Evolutionary conservation across 169 alveolate genomes (phyloP), one percentile per base, ranked within the genome.

Genomic region (Plasmodium inui): DNA sequence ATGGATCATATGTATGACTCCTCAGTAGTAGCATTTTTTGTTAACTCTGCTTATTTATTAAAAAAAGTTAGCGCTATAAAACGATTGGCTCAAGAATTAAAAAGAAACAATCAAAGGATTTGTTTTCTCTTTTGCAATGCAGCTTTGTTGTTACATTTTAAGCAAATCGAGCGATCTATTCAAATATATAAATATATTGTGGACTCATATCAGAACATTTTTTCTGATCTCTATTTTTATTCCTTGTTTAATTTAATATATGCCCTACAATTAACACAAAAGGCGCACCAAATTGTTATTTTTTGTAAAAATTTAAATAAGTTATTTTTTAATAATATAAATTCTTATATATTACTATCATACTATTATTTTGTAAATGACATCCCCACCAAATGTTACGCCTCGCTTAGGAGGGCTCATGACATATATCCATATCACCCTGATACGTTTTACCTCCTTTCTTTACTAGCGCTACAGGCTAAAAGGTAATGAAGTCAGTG

Each of bases 171-270:
- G 61, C 72, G 88, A 88, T 55, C 94, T 61, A 88, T 88, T 44
- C 89, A 88, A 79, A 88, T 88, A 88, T 88, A 88, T 67, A 88
- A 88, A 61, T 88, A 88, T 73, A 88, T 88, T 39, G 82, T 88
- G 32, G 94, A 88, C 71, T 39, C 94, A 0, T 88, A 88, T 73
- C 26, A 78, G 72, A 88, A 88, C 82, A 32, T 88, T 7, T 88
- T 88, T 79, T 88, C 94, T 39, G 94, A 88, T 37, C 71, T 88
- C 73, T 88, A 88, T 79, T 79, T 88, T 88, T 88, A 73, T 79
- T 88, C 89, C 61, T 61, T 88, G 44, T 88, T 80, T 61, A 88
- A 88, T 88, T 78, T 88, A 61, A 88, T 88, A 88, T 78, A 88
- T 53, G n/a, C 84, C 2, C 34, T 88, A 34, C 89, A 88, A 37